Evolutionary conservation across 768 basidiomycete genomes (phyloP), one percentile per base, ranked within the genome.

Genomic region (Cubamyces lactineus): DNA sequence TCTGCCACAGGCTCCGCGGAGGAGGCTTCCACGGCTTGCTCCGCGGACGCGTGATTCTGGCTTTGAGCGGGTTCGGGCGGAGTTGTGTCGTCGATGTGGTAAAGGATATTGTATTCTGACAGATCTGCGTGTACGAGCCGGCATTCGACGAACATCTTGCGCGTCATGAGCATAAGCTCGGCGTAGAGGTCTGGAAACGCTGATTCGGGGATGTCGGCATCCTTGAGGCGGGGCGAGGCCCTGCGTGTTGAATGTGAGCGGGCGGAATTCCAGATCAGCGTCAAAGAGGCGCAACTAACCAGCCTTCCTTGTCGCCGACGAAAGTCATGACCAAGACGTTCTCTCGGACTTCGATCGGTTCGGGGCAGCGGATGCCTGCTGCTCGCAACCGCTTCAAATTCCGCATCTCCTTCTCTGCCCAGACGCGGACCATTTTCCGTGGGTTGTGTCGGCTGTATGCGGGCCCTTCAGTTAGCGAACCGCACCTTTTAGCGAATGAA

Each of bases 341-440:
- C 74, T 98, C 95, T 59, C 95, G 84, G 9, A 97, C 94, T 72
- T 98, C 97, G 17, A 96, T 68, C 2, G 95, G 92, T 48, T 92
- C 89, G 1, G 97, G 97, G 63, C 91, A 92, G 48, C 82, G 81
- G 53, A 99, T 85, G 0, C 92, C 95, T 19, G 92, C 92, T n/a
- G 86, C 76, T 9, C 84, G 80, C 48, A 99, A 77, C 34, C 97
- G 84, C 71, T 90, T 89, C 63, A 99, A 77, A 72, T 99, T 99
- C 23, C 97, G 86, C 89, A 98, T 91, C 75, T 99, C 97, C 77
- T 99, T 99, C 76, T 99, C 97, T 2, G 97, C 97, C 97, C 97
- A 99, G 3, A 98, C 75, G 16, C 94, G 84, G 19, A 99, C 96
- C 96, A 99, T 98, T 77, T 99, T 99, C 26, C 97, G 86, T 16